Evolutionary conservation across 306 rosid species (phyloP).

Genomic region (Cyclanthera cordifolia): DNA sequence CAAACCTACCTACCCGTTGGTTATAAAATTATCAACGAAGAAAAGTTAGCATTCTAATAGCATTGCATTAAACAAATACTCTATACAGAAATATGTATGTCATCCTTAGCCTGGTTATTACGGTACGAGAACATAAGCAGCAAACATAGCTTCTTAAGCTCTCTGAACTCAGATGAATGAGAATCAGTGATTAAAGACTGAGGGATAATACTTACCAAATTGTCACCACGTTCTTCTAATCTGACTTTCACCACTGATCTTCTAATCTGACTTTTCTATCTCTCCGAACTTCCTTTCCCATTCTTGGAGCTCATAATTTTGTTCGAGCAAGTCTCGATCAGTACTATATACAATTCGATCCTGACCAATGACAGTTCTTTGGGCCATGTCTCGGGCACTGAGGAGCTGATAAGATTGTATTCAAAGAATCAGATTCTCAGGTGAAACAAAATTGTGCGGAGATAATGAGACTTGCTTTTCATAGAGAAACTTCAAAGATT

Average conservation of each 20-base stretch:
- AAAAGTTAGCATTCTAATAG: not conserved
- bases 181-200: not conserved
- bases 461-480: too few relatives aligned
- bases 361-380: slow-evolving; percentile 53
- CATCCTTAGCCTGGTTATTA: not conserved
- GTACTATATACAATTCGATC: slow-evolving; percentile 91
- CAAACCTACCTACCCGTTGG: too few relatives aligned
- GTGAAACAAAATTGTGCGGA: too few relatives aligned
- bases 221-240: slow-evolving; percentile 22
- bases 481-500: too few relatives aligned
- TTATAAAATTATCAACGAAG: not conserved
- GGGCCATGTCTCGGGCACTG: slow-evolving; percentile 91
- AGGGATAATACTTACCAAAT: slow-evolving; percentile 16
- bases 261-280: slow-evolving; percentile 60
- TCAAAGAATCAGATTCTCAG: slow-evolving; percentile 7
- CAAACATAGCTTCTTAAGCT: not conserved
- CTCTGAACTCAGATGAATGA: not conserved
- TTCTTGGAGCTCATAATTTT: slow-evolving; percentile 63
- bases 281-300: slow-evolving; percentile 86
- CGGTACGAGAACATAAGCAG: not conserved
- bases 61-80: not conserved
- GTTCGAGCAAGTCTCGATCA: slow-evolving; percentile 81
- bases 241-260: slow-evolving; percentile 27
- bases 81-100: not conserved
- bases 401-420: slow-evolving; percentile 41